Evolutionary conservation across 345 rosid genomes (phyloP).

Genomic region (Arabis hirsuta): DNA sequence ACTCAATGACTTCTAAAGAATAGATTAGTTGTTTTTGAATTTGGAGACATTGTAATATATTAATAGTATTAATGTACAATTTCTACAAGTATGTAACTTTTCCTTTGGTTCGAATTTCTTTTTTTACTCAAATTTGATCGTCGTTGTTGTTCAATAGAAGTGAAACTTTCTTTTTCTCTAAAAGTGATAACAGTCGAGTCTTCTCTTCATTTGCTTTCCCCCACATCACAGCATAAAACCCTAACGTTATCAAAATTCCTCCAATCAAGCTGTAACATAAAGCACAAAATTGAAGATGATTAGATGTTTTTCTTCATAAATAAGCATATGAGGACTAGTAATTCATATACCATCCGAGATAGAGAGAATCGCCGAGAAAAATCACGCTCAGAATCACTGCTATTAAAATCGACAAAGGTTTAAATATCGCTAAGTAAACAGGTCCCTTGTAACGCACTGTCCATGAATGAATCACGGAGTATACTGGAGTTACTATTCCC

Average conservation of each 20-base stretch:
- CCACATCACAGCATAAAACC: constrained; percentile 82
- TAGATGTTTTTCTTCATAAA: not conserved
- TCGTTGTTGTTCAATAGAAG: constrained; percentile 49
- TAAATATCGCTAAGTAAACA: constrained; percentile 64
- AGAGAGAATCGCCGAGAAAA: constrained; percentile 66
- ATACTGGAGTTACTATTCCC: constrained; percentile 61
- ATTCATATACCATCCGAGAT: constrained; percentile 64
- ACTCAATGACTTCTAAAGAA: no score
- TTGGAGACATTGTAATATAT: no score
- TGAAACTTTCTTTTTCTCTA: constrained; percentile 51
- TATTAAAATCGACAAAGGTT: constrained; percentile 67
- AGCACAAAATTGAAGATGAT: not conserved
- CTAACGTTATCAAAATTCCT: constrained; percentile 62
- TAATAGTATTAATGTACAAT: not conserved
- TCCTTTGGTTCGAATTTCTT: not conserved
- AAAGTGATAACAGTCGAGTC: constrained; percentile 35
- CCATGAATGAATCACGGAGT: constrained; percentile 56
- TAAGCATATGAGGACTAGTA: not conserved
- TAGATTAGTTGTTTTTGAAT: no score
- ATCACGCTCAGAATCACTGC: constrained; percentile 60
- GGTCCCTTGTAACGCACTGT: constrained; percentile 67
- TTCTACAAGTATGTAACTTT: not conserved
- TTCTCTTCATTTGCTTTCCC: constrained; percentile 71
- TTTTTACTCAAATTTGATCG: constrained; percentile 22
- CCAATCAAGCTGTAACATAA: constrained; percentile 60